Percentiles rank a stretch among this genome's conserved stretches.
phyloP scores from a whole-genome alignment of 805 yeast species.

The Candida piceae region DNA sequence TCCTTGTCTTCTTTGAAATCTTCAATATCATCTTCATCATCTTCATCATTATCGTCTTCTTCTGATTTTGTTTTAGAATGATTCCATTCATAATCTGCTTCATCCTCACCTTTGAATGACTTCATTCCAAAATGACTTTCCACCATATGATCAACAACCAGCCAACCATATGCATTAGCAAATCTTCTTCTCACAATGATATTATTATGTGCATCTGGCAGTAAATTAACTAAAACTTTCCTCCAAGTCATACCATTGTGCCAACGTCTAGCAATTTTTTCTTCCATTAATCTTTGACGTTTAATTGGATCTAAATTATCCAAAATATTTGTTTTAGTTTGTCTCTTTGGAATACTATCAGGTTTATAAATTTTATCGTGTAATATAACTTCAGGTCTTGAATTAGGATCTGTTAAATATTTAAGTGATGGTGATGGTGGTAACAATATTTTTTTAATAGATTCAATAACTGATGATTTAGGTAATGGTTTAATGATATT shows the following conservation, averaged over 20 bases:
- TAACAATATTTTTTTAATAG: conserved; percentile 70
- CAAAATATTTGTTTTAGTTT: conserved; percentile 25
- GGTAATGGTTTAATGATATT: conserved; percentile 38
- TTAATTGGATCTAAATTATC: conserved; percentile 28
- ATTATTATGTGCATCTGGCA: conserved; percentile 94
- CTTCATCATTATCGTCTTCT: conserved; percentile 3
- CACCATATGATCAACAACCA: conserved; percentile 78
- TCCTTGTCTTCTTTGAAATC: conserved; percentile 2
- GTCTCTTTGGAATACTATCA: conserved; percentile 30
- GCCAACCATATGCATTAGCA: conserved; percentile 95
- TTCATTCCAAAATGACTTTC: conserved; percentile 50
- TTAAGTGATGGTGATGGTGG: conserved; percentile 75
- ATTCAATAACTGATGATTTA: conserved; percentile 68
- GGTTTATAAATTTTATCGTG: conserved; percentile 85
- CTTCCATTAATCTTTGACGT: conserved; percentile 52
- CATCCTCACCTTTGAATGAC: conserved; percentile 22
- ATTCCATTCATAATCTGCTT: conserved; percentile 16
- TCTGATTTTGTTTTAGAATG: background rate
- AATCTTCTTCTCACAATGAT: conserved; percentile 83
- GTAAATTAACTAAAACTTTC: conserved; percentile 77
- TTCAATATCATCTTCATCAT: conserved; percentile 3
- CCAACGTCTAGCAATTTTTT: conserved; percentile 83
- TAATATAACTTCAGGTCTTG: conserved; percentile 58
- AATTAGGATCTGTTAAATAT: conserved; percentile 62
- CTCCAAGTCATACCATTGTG: conserved; percentile 85